Percentiles rank a stretch among this genome's conserved stretches.
phyloP scores from a whole-genome alignment of 2,329 filamentous ascomycete genomes.

The Diaporthe citri region DNA sequence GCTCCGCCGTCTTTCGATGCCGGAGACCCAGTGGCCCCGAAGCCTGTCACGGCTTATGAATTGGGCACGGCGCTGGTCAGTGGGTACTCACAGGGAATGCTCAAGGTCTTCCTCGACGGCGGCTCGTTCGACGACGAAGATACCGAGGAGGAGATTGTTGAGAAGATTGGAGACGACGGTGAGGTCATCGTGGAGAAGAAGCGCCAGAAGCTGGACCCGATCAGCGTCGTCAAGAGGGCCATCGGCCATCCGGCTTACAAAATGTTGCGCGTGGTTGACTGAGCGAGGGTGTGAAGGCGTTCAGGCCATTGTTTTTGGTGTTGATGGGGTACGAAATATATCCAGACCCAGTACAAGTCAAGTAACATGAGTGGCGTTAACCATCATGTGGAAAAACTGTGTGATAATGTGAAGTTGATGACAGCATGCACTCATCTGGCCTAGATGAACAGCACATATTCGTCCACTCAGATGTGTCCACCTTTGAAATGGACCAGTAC shows the following conservation, averaged over 20 bases:
- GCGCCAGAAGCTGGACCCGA: slow-evolving; percentile 58
- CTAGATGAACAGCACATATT: background rate
- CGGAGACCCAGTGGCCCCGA: slow-evolving; percentile 54
- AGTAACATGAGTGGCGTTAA: background rate
- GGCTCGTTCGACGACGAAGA: slow-evolving; percentile 59
- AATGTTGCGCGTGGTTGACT: slow-evolving; percentile 69
- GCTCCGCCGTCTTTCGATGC: background rate
- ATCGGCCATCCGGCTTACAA: slow-evolving; percentile 66
- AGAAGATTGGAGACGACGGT: slow-evolving; percentile 47
- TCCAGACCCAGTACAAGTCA: background rate
- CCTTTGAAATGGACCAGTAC: too few species aligned
- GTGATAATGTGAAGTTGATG: background rate
- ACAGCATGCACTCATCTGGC: background rate
- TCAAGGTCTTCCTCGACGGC: slow-evolving; percentile 68
- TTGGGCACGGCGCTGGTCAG: slow-evolving; percentile 63
- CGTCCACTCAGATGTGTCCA: background rate
- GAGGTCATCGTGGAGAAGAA: slow-evolving; percentile 43
- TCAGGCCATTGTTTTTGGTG: background rate
- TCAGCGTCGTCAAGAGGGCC: slow-evolving; percentile 61
- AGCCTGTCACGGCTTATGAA: slow-evolving; percentile 61
- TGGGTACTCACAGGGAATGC: slow-evolving; percentile 68
- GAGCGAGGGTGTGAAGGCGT: slow-evolving; percentile 28
- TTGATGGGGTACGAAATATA: background rate
- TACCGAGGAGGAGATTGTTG: slow-evolving; percentile 46
- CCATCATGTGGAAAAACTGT: background rate